A percentile compares a stretch with the other conserved stretches of the same genome.
phyloP scores from a whole-genome alignment of 2,329 filamentous ascomycete genomes.

The Botrytis deweyae region DNA sequence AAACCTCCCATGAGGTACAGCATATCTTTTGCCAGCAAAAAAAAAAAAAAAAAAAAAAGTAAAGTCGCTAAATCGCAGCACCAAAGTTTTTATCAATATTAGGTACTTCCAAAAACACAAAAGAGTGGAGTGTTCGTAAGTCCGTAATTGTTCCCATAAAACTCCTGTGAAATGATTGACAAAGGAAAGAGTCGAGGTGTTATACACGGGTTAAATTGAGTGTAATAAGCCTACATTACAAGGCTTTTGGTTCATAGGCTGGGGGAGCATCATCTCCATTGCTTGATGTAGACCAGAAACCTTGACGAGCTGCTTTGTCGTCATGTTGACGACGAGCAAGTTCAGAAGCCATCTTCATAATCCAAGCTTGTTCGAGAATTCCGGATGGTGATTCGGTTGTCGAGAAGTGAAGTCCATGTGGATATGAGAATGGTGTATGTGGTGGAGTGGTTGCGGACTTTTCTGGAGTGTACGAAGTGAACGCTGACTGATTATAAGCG shows the following conservation, averaged over 20 bases:
- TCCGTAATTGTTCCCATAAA: neutral
- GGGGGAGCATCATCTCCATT: slow-evolving; percentile 55
- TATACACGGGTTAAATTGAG: neutral
- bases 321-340: slow-evolving; percentile 86
- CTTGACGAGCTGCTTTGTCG: slow-evolving; percentile 61
- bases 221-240: slow-evolving; percentile 20
- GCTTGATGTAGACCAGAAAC: slow-evolving; percentile 44
- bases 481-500: slow-evolving; percentile 23
- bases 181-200: slow-evolving; percentile 9
- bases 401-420: slow-evolving; percentile 27
- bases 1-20: slow-evolving; percentile 21
- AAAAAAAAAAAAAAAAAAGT: slow-evolving; percentile 9
- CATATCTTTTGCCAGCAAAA: neutral
- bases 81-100: slow-evolving; percentile 13
- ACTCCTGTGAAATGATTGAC: neutral
- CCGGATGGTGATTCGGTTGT: slow-evolving; percentile 30
- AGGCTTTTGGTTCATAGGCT: slow-evolving; percentile 52
- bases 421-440: slow-evolving; percentile 22
- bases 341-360: slow-evolving; percentile 90
- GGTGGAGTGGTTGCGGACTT: slow-evolving; percentile 25
- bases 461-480: slow-evolving; percentile 28
- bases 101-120: slow-evolving; percentile 20
- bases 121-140: slow-evolving; percentile 23
- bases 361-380: slow-evolving; percentile 65
- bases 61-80: slow-evolving; percentile 20